Evolutionary conservation across 441 rosid species (phyloP).

Genomic region (Euphorbia schlechtendalii): DNA sequence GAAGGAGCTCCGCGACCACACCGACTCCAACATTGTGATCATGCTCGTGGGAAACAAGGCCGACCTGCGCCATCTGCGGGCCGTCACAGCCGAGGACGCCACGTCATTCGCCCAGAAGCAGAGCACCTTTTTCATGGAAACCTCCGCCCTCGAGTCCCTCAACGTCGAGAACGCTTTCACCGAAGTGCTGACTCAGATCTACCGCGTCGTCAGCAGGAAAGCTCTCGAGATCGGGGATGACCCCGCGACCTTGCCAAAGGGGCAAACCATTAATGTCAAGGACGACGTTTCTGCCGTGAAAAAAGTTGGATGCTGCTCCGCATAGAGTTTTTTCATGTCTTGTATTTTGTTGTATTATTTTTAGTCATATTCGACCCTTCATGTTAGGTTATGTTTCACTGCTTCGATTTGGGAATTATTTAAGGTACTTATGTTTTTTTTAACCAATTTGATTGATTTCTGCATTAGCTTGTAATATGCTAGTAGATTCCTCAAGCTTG

Average conservation of each 20-base stretch:
- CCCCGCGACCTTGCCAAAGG: conserved; percentile 53
- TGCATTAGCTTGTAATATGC: no score
- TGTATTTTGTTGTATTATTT: conserved; percentile 14
- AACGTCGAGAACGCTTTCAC: conserved; percentile 79
- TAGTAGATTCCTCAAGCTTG: no score
- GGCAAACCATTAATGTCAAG: conserved; percentile 67
- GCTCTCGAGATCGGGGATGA: conserved; percentile 68
- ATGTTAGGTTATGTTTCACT: conserved; percentile 20
- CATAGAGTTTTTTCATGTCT: conserved; percentile 17
- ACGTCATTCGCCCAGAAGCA: conserved; percentile 73
- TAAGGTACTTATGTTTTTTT: conserved; percentile 10
- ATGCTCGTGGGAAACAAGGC: conserved; percentile 88
- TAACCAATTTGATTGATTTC: no score
- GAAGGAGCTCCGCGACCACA: conserved; percentile 75
- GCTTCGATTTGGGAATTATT: conserved; percentile 20
- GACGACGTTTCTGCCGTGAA: conserved; percentile 84
- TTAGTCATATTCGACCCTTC: conserved; percentile 15
- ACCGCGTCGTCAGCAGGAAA: conserved; percentile 81
- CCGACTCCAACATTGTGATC: conserved; percentile 80
- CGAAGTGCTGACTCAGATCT: no score
- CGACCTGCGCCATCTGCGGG: conserved; percentile 76
- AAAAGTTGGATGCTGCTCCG: conserved; percentile 73
- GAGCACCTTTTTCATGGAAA: conserved; percentile 80
- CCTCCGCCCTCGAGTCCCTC: conserved; percentile 72
- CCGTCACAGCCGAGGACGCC: conserved; percentile 70